Evolutionary conservation across 1,139 yeast genomes (phyloP).

Genomic region (Candida pseudocylindracea): DNA sequence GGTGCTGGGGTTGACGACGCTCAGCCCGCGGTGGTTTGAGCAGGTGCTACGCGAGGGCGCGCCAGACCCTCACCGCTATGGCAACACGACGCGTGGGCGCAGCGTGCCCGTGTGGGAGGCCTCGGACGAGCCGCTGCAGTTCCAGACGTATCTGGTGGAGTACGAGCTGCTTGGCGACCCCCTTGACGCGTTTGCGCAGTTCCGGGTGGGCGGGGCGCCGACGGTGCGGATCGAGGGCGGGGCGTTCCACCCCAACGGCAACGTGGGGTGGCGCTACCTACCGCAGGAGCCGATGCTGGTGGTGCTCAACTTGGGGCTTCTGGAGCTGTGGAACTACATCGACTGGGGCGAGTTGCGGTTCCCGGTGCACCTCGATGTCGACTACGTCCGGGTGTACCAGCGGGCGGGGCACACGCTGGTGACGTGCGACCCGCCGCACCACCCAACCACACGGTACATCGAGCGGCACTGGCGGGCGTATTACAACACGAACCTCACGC

Average conservation of each 20-base stretch:
- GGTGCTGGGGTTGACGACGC: slow-evolving; percentile 46
- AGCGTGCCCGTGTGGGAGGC: too few species aligned
- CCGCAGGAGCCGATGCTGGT: slow-evolving; percentile 1
- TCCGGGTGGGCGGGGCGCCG: slow-evolving; percentile 60
- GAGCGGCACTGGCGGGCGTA: slow-evolving; percentile 40
- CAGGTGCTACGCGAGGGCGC: neutral
- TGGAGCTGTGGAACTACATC: slow-evolving; percentile 66
- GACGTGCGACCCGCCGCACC: slow-evolving; percentile 58
- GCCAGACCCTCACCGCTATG: too few species aligned
- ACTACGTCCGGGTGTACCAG: slow-evolving; percentile 64
- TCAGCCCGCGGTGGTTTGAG: slow-evolving; percentile 16
- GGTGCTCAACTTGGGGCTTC: slow-evolving; percentile 51
- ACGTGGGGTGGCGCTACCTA: neutral
- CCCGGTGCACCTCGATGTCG: slow-evolving; percentile 48
- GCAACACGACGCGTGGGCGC: too few species aligned
- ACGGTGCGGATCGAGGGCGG: slow-evolving; percentile 38
- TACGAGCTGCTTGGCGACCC: slow-evolving; percentile 25
- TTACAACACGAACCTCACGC: slow-evolving; percentile 34
- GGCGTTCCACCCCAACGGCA: slow-evolving; percentile 42
- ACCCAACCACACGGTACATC: slow-evolving; percentile 60
- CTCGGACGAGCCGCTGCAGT: neutral
- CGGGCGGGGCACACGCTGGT: slow-evolving; percentile 25
- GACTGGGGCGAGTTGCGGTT: slow-evolving; percentile 51
- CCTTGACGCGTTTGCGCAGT: slow-evolving; percentile 46
- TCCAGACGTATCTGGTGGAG: slow-evolving; percentile 13